Evolutionary conservation across 179 eudicot species (phyloP), one percentile per base, ranked within the genome.

Genomic region (Silene vulgaris): DNA sequence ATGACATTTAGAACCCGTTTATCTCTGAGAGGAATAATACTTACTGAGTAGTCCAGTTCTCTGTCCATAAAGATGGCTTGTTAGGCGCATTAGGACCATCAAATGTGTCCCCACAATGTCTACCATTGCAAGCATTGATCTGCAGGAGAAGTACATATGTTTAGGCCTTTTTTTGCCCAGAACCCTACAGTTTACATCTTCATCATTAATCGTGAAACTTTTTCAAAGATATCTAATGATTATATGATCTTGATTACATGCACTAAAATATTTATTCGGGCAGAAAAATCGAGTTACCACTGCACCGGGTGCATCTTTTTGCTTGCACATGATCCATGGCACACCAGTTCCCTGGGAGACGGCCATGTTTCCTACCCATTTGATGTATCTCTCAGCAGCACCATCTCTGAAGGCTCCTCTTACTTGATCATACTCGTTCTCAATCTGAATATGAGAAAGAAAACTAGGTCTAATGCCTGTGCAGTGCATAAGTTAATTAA

Each of bases 271-370:
- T 45, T 75, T 29, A 30, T 7, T 2, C 0, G 21, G 40, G 45
- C 5, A 11, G 19, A n/a, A 96, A 93, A 74, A 91, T 91, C 50
- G 14, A 3, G 52, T 73, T 86, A 91, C 98, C 79, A 91, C 89
- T 45, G 75, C 79, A 12, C 74, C 85, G 50, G 98, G 98, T 16
- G 96, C 97, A 50, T 91, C 87, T 65, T 76, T 85, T 62, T 87
- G 91, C 91, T 91, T 88, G 89, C 98, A 93, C 98, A 93, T 93
- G 82, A 91, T 61, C 98, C 98, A 93, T 40, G 98, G 98, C 62
- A 91, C 88, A 62, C 91, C 91, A 13, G 87, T 81, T 9, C 84
- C 59, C 37, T 80, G 84, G 4, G 76, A 77, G 14, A 85, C 50
- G 32, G 97, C 96, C 89, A 90, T 83, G 13, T 87, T 67, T 70